phyloP scores from a whole-genome alignment of 1,139 yeast species.

The Sugiyamaella pinicola region DNA sequence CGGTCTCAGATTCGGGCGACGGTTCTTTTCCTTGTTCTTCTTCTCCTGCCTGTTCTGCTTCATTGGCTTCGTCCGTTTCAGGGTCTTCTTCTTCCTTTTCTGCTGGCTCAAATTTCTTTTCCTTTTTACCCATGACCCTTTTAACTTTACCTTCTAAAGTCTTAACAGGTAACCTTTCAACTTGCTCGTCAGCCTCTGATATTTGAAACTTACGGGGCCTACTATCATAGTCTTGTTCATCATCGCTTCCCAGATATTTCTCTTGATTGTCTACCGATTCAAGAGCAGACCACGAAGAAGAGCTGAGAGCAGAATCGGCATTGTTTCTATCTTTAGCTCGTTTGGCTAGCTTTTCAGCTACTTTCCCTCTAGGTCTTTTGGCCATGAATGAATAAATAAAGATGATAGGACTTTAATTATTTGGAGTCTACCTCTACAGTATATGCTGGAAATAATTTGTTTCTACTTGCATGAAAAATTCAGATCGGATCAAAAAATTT shows the following conservation, averaged over 20 bases:
- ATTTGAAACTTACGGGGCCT: conserved; percentile 36
- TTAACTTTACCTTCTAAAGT: conserved; percentile 68
- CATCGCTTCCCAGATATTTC: conserved; percentile 35
- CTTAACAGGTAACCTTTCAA: conserved; percentile 83
- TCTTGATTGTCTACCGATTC: conserved; percentile 36
- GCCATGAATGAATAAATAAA: conserved; percentile 28
- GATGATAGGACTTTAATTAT: not conserved
- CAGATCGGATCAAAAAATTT: conserved; percentile 10
- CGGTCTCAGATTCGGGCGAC: conserved; percentile 33
- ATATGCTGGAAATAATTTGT: conserved; percentile 8
- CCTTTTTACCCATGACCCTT: conserved; percentile 50
- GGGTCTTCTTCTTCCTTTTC: conserved; percentile 30
- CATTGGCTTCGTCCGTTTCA: conserved; percentile 36
- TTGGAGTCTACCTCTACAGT: not conserved
- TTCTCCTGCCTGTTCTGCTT: conserved; percentile 28
- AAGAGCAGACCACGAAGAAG: conserved; percentile 32
- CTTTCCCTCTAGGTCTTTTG: conserved; percentile 37
- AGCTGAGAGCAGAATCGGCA: conserved; percentile 30
- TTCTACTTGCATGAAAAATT: conserved; percentile 16
- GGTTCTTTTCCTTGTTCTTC: conserved; percentile 45
- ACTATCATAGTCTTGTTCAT: conserved; percentile 42
- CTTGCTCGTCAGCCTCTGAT: conserved; percentile 48
- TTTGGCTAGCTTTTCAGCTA: conserved; percentile 31
- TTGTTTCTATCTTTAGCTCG: conserved; percentile 31
- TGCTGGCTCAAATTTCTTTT: conserved; percentile 14